Conservation (phyloP, 1,139 yeast species). For the Candida sp. region DNA sequence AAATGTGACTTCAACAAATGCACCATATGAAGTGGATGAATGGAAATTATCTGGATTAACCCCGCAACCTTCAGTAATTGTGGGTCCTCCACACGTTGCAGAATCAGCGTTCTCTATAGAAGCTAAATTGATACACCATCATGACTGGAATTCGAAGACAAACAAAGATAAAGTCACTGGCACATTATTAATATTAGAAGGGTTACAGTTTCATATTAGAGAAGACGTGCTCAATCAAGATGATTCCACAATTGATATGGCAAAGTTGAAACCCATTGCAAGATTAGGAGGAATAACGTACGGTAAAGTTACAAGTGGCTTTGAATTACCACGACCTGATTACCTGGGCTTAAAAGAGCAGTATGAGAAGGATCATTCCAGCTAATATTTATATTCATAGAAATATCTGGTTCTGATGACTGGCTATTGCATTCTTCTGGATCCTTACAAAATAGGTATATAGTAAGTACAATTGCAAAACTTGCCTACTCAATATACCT, state of each 20-base stretch:
- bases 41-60: slow-evolving; percentile 58
- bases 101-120: slow-evolving; percentile 63
- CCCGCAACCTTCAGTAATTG: slow-evolving; percentile 38
- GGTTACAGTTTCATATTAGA: slow-evolving; percentile 53
- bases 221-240: slow-evolving; percentile 50
- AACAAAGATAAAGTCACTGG: slow-evolving; percentile 38
- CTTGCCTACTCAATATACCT: slow-evolving; percentile 5
- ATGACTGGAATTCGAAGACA: slow-evolving; percentile 42
- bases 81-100: slow-evolving; percentile 55
- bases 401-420: too few species aligned
- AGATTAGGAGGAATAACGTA: slow-evolving; percentile 57
- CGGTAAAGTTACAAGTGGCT: slow-evolving; percentile 40
- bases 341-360: slow-evolving; percentile 8
- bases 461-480: slow-evolving; percentile 22
- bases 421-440: too few species aligned
- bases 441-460: too few species aligned
- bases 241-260: slow-evolving; percentile 36
- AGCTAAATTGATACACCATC: slow-evolving; percentile 43
- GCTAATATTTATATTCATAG: too few species aligned
- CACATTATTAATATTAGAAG: slow-evolving; percentile 46
- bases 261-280: slow-evolving; percentile 49
- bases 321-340: slow-evolving; percentile 41
- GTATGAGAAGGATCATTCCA: not conserved
- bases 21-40: slow-evolving; percentile 51
- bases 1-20: slow-evolving; percentile 43